Base-by-base conservation (phyloP, 441 rosid genomes). In the Brassica hybrid region DNA sequence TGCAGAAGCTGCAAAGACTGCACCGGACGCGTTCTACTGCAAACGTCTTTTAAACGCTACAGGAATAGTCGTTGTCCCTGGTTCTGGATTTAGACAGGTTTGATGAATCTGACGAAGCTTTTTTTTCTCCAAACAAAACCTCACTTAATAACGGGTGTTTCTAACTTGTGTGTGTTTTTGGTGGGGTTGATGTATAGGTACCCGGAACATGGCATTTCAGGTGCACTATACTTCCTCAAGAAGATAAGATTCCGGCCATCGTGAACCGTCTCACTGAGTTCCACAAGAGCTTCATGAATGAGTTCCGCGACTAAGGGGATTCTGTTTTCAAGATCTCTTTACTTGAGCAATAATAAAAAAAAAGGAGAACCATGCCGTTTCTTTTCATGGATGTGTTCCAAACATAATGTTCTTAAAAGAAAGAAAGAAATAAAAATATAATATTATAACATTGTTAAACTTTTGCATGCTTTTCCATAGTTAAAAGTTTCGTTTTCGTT, bases 71-170 rank as follows among this genome's bases (percentile, higher is more conserved):
- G 82, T 94, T 12, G 99, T 96, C 73, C 98, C 99, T 83, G 98
- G 98, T 78, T 94, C 98, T 62, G 98, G 99, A 80, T 96, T 96
- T 36, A 71, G 98, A 57, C 98, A 95, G 95, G 98, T 89, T 73
- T 78, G 25, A 1, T 80, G 25, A 1, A 8, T 21, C 23, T 16
- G 11, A 21, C 5, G 12, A 61, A 61, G 13, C 16, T 57, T 45
- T 13, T 17, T 4, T 13, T 17, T 4, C 52, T 73, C 27, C 32
- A 12, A n/a, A 30, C 41, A 69, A 45, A 61, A 74, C 17, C 48
- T 74, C 43, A 7, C 12, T 21, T 30, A 30, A 25, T 25, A 25
- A 30, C 34, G 5, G 34, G 5, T 30, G 6, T 30, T 30, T 5
- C 34, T 30, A 30, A 30, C 34, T 30, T 30, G 34, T 30, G 30